Percentiles rank a stretch among this genome's conserved stretches.
These are phyloP conservation scores for Arctostaphylos glauca DNA, from an alignment of 148 eudicot species.

Conservation along the genomic window DNA sequence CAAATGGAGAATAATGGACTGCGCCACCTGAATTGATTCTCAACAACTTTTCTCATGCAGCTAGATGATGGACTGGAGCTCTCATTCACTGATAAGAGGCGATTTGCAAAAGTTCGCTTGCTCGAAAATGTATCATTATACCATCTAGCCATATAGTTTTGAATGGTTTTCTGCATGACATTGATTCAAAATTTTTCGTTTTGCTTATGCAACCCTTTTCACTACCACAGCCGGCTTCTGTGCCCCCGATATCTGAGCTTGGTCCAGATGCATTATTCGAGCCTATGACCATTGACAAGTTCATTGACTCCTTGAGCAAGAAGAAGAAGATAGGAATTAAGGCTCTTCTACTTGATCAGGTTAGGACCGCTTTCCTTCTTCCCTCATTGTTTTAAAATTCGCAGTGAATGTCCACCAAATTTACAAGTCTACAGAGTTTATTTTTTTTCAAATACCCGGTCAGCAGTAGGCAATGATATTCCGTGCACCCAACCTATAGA, in stretches of 20 bases:
- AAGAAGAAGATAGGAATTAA: slow-evolving; percentile 87
- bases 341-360: slow-evolving; percentile 97
- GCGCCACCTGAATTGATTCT: slow-evolving; percentile 1
- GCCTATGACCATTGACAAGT: slow-evolving; percentile 69
- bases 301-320: slow-evolving; percentile 50
- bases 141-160: background rate
- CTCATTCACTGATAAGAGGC: slow-evolving; percentile 96
- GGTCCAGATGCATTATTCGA: slow-evolving; percentile 92
- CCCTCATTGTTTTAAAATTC: background rate
- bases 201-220: background rate
- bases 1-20: background rate
- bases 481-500: background rate
- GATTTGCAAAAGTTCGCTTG: slow-evolving; percentile 94
- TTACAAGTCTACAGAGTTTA: background rate
- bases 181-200: background rate
- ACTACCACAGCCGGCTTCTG: slow-evolving; percentile 62
- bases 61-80: slow-evolving; percentile 92
- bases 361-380: slow-evolving; percentile 17
- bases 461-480: background rate
- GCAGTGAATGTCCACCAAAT: background rate
- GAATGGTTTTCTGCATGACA: background rate
- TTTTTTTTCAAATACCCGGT: background rate
- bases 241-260: slow-evolving; percentile 89
- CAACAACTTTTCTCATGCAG: slow-evolving; percentile 35
- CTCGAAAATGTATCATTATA: slow-evolving; percentile 57